phyloP scores from a whole-genome alignment of 192 early-diverging fungal genomes.

The Chytriomyces sp. region DNA sequence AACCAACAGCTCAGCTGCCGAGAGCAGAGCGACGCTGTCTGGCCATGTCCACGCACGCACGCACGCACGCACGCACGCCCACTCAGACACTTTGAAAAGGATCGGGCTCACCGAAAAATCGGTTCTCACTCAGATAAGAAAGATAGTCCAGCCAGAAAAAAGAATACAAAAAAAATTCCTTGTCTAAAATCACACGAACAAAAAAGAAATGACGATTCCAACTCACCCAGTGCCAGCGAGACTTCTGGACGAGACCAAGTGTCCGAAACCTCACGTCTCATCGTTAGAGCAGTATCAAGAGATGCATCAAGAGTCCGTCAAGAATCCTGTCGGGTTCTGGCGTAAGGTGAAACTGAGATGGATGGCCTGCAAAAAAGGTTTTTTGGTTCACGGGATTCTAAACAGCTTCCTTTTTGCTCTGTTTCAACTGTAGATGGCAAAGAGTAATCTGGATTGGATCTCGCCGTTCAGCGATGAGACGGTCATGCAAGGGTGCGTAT shows the following conservation, averaged over 20 bases:
- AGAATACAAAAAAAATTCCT: too few species aligned
- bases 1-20: too few species aligned
- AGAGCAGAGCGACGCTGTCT: too few species aligned
- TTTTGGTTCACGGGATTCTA: not conserved
- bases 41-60: too few species aligned
- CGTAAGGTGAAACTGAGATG: constrained; percentile 77
- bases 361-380: too few species aligned
- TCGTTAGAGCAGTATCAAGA: constrained; percentile 78
- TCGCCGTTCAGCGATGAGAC: constrained; percentile 70
- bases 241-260: constrained; percentile 54
- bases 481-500: constrained; percentile 59
- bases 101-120: too few species aligned
- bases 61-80: too few species aligned
- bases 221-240: constrained; percentile 65
- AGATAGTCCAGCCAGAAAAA: too few species aligned
- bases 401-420: not conserved
- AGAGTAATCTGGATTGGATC: constrained; percentile 80
- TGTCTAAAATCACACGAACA: not conserved
- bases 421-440: constrained; percentile 60
- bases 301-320: constrained; percentile 79
- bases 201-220: not conserved
- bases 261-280: constrained; percentile 72
- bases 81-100: too few species aligned
- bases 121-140: too few species aligned
- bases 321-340: constrained; percentile 81